A percentile compares a stretch with the other conserved stretches of the same genome.
phyloP scores from a whole-genome alignment of 805 yeast genomes.

The Schizosaccharomyces pombe region DNA sequence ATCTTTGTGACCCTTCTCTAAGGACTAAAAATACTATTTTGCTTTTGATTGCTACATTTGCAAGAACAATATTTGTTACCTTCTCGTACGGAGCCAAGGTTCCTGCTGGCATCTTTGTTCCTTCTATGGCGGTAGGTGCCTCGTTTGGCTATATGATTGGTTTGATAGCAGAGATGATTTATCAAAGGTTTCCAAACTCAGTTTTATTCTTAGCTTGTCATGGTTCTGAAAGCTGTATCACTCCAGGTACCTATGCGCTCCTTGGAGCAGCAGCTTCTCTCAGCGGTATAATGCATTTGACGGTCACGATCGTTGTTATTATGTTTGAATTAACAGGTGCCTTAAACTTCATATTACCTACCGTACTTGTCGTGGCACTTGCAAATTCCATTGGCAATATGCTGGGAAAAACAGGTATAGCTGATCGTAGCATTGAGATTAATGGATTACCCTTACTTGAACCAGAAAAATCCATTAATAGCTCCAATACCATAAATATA shows the following conservation, averaged over 20 bases:
- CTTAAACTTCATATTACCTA: slow-evolving; percentile 67
- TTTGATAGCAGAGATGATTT: slow-evolving; percentile 33
- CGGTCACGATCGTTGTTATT: slow-evolving; percentile 78
- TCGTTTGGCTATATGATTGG: slow-evolving; percentile 80
- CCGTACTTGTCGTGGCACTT: slow-evolving; percentile 83
- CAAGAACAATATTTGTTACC: slow-evolving; percentile 49
- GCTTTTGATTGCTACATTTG: slow-evolving; percentile 42
- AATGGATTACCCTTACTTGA: slow-evolving; percentile 70
- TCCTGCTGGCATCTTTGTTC: slow-evolving; percentile 91
- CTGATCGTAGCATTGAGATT: slow-evolving; percentile 77
- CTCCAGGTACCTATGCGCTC: slow-evolving; percentile 87
- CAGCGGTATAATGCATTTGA: slow-evolving; percentile 80
- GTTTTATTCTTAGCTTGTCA: slow-evolving; percentile 20
- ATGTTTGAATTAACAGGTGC: slow-evolving; percentile 97
- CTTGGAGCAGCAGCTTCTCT: slow-evolving; percentile 90
- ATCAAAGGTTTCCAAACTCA: slow-evolving; percentile 20
- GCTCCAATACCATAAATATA: slow-evolving; percentile 34
- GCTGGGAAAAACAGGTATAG: slow-evolving; percentile 65
- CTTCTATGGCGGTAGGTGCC: slow-evolving; percentile 93
- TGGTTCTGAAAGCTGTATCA: slow-evolving; percentile 33
- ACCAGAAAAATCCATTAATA: slow-evolving; percentile 22
- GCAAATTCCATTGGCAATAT: slow-evolving; percentile 59
- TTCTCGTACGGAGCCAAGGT: slow-evolving; percentile 80
- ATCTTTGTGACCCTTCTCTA: slow-evolving; percentile 9
- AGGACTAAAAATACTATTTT: slow-evolving; percentile 22